A percentile compares a stretch with the other conserved stretches of the same genome.
These are phyloP conservation scores for Infundibulicybe gibba DNA, from an alignment of 768 basidiomycete species.

Conservation along the genomic window DNA sequence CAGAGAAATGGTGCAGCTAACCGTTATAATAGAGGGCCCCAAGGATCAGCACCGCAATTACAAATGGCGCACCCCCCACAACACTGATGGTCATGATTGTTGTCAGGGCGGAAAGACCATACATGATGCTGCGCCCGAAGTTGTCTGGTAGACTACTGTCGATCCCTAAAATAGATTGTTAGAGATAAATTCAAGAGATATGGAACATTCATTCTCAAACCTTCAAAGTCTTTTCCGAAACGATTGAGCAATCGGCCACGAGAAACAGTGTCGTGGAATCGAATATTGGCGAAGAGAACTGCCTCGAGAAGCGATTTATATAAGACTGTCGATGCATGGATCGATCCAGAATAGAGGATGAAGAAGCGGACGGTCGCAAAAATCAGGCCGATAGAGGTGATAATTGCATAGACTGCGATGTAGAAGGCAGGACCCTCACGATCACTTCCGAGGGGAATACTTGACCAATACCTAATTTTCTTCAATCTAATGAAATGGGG, in stretches of 20 bases:
- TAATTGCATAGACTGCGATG: slow-evolving; percentile 64
- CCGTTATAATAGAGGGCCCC: slow-evolving; percentile 70
- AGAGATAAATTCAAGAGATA: slow-evolving; percentile 8
- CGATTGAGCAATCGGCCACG: slow-evolving; percentile 81
- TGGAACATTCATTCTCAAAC: slow-evolving; percentile 24
- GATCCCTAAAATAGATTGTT: slow-evolving; percentile 45
- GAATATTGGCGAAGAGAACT: slow-evolving; percentile 82
- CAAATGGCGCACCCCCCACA: slow-evolving; percentile 76
- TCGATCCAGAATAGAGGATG: slow-evolving; percentile 78
- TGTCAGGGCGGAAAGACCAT: slow-evolving; percentile 64
- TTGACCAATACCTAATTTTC: slow-evolving; percentile 51
- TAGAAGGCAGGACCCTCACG: slow-evolving; percentile 53
- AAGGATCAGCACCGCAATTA: slow-evolving; percentile 54
- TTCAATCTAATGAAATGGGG: not conserved
- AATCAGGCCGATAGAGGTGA: slow-evolving; percentile 36
- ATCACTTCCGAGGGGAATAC: slow-evolving; percentile 35
- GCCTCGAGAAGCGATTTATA: slow-evolving; percentile 75
- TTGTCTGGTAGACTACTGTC: slow-evolving; percentile 84
- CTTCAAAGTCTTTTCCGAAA: slow-evolving; percentile 91
- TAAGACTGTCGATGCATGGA: slow-evolving; percentile 73
- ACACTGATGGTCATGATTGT: slow-evolving; percentile 73
- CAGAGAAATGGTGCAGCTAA: slow-evolving; percentile 22
- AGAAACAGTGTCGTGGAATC: slow-evolving; percentile 91
- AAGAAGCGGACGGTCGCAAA: slow-evolving; percentile 64
- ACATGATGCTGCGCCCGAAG: slow-evolving; percentile 76